A percentile compares a stretch with the other conserved stretches of the same genome.
These are phyloP conservation scores for Alternaria alternata DNA, from an alignment of 2,329 filamentous ascomycete genomes.

Conservation along the genomic window DNA sequence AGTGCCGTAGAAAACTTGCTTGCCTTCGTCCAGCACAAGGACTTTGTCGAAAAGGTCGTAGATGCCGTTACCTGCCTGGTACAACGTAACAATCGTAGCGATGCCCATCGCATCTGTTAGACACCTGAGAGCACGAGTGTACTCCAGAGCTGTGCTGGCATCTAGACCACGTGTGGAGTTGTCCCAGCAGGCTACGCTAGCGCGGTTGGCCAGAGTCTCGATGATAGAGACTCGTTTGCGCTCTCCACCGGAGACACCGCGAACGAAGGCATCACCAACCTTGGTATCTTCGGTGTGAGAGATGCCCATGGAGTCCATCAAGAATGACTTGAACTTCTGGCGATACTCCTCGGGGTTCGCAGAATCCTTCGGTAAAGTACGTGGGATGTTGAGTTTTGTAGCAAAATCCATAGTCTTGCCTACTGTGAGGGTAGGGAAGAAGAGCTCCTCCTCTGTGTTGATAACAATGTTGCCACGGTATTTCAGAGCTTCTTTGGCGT, in stretches of 20 bases:
- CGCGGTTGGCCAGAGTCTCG: conserved; percentile 67
- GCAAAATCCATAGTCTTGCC: conserved; percentile 63
- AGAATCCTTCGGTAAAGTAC: conserved; percentile 61
- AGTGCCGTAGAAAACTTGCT: conserved; percentile 77
- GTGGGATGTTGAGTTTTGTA: conserved; percentile 65
- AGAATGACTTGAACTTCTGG: conserved; percentile 60
- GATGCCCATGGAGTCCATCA: conserved; percentile 55
- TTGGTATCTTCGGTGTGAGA: conserved; percentile 69
- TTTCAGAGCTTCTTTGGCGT: conserved; percentile 74
- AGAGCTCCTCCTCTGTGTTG: conserved; percentile 63
- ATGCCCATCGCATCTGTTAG: conserved; percentile 59
- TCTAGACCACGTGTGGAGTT: conserved; percentile 52
- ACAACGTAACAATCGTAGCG: conserved; percentile 64
- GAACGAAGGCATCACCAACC: conserved; percentile 71
- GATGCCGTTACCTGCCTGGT: conserved; percentile 59
- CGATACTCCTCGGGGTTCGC: conserved; percentile 58
- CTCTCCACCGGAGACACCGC: conserved; percentile 74
- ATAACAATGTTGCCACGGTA: conserved; percentile 83
- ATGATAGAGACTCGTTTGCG: conserved; percentile 74
- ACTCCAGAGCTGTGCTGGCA: conserved; percentile 60
- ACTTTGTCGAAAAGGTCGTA: conserved; percentile 76
- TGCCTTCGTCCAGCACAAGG: conserved; percentile 76
- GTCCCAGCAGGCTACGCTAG: conserved; percentile 63
- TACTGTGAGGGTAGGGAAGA: conserved; percentile 61
- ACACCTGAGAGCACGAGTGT: conserved; percentile 61